Percentiles rank a stretch among this genome's conserved stretches.
Evolutionary conservation across 1,284 basidiomycete genomes (phyloP).

Genomic region (Microbotryomycetes sp.): DNA sequence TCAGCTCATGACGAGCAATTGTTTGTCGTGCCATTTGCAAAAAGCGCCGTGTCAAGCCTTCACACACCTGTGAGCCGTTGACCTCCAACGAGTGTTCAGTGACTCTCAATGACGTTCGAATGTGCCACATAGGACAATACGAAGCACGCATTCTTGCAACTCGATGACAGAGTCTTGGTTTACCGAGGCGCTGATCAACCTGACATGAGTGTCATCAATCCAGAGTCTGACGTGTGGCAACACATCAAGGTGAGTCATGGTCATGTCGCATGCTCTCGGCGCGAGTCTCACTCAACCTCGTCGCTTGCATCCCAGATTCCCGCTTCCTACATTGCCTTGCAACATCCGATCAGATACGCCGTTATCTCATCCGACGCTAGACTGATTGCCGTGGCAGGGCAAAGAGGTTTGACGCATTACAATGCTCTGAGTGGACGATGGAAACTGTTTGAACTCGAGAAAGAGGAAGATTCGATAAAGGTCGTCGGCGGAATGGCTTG

Average conservation of each 20-base stretch:
- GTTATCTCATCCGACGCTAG: constrained; percentile 85
- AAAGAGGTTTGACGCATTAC: constrained; percentile 86
- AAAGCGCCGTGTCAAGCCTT: constrained; percentile 85
- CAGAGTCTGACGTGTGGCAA: constrained; percentile 98
- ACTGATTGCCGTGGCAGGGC: constrained; percentile 87
- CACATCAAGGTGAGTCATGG: constrained; percentile 64
- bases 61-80: constrained; percentile 66
- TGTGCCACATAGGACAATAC: constrained; percentile 84
- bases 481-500: constrained; percentile 90
- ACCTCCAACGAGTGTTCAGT: background rate
- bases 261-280: constrained; percentile 15
- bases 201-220: constrained; percentile 96
- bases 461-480: constrained; percentile 82
- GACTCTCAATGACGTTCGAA: too few species aligned
- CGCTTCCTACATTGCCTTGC: constrained; percentile 73
- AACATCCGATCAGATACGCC: constrained; percentile 94
- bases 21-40: constrained; percentile 85
- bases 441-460: constrained; percentile 78
- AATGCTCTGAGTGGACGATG: constrained; percentile 88
- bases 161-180: constrained; percentile 90
- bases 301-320: constrained; percentile 60
- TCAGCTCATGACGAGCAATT: constrained; percentile 52
- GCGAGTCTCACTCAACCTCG: background rate
- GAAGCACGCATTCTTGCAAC: constrained; percentile 86
- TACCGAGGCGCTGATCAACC: constrained; percentile 96